These are phyloP conservation scores for Blumeria hordei DNA, from an alignment of 2,329 filamentous ascomycete genomes.

Conservation along the genomic window DNA sequence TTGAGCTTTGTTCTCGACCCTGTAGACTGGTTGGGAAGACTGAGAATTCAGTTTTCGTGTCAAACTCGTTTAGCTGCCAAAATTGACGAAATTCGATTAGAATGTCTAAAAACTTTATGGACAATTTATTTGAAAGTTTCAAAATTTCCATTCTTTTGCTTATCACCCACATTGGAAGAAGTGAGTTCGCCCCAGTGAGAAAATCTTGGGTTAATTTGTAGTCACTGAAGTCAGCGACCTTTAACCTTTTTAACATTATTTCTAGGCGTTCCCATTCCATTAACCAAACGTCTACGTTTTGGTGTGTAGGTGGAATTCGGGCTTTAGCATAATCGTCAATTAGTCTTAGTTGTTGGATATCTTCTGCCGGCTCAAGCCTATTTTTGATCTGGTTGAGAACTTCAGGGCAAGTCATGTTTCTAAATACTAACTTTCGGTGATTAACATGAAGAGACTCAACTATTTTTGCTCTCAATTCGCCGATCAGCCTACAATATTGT, in stretches of 20 bases:
- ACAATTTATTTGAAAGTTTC: neutral
- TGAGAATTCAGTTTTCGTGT: neutral
- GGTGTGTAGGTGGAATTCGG: neutral
- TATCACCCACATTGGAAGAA: neutral
- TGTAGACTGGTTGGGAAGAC: neutral
- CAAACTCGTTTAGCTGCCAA: neutral
- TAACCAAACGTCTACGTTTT: neutral
- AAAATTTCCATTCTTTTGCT: neutral
- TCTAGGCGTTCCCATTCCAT: neutral
- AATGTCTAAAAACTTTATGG: neutral
- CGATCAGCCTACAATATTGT: neutral
- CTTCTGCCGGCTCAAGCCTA: neutral
- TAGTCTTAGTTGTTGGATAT: neutral
- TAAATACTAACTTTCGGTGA: neutral
- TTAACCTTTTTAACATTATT: neutral
- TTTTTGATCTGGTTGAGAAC: neutral
- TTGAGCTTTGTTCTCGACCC: neutral
- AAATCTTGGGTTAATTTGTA: neutral
- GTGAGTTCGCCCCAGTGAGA: neutral
- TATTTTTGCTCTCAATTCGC: neutral
- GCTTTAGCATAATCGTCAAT: neutral
- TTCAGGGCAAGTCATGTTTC: neutral
- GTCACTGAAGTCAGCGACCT: neutral
- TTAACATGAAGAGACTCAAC: neutral
- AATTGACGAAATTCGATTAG: neutral